A percentile compares a stretch with the other conserved stretches of the same genome.
Evolutionary conservation across 148 eudicot species (phyloP).

Genomic region (Beta vulgaris): DNA sequence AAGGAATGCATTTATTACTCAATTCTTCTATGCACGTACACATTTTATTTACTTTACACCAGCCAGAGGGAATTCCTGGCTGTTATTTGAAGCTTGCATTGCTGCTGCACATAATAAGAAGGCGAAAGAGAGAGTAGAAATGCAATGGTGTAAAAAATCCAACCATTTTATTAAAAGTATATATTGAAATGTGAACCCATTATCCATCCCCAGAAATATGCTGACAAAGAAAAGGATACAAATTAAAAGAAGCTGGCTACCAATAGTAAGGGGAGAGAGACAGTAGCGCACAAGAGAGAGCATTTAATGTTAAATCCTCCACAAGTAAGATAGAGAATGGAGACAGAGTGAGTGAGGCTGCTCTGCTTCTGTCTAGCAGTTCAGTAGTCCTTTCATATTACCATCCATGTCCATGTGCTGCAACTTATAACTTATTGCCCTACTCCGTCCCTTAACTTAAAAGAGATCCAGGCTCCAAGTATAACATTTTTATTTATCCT

Average conservation of each 20-base stretch:
- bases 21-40: too few relatives aligned
- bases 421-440: too few relatives aligned
- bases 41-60: too few relatives aligned
- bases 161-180: background rate
- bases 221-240: conserved; percentile 24
- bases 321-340: background rate
- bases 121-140: background rate
- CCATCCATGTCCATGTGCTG: too few relatives aligned
- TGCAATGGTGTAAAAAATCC: background rate
- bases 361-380: conserved; percentile 2
- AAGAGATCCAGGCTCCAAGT: too few relatives aligned
- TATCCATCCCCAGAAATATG: conserved; percentile 28
- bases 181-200: background rate
- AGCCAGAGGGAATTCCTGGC: background rate
- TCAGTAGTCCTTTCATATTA: conserved; percentile 30
- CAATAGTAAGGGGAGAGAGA: conserved; percentile 9
- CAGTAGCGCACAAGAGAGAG: too few relatives aligned
- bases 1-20: background rate
- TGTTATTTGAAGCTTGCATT: background rate
- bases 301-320: conserved; percentile 11
- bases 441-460: too few relatives aligned
- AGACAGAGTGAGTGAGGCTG: background rate
- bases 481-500: too few relatives aligned
- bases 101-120: background rate
- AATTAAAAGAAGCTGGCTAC: conserved; percentile 6